Conservation (phyloP, 1,139 yeast species). For the Sugiyamaella neomexicana region DNA sequence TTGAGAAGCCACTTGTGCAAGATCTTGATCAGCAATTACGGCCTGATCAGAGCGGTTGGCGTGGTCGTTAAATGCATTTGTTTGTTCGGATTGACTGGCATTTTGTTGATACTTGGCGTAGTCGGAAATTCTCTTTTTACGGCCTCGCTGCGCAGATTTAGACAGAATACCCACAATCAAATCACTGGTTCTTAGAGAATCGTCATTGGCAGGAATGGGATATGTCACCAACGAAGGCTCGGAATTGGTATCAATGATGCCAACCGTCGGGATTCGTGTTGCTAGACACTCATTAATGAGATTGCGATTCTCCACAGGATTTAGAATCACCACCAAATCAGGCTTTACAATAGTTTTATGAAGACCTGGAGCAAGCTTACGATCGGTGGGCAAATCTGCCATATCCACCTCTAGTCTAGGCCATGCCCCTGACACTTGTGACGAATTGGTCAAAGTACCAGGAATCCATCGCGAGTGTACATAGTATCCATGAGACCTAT, state of each 20-base stretch:
- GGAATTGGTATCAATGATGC: constrained; percentile 88
- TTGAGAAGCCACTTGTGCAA: constrained; percentile 4
- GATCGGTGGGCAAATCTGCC: constrained; percentile 59
- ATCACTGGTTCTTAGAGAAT: constrained; percentile 78
- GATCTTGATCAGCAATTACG: constrained; percentile 3
- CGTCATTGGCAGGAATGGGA: constrained; percentile 96
- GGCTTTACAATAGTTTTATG: constrained; percentile 59
- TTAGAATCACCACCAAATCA: constrained; percentile 79
- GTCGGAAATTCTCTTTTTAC: constrained; percentile 51
- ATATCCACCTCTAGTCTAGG: constrained; percentile 67
- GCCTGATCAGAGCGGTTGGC: neutral
- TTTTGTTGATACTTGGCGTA: constrained; percentile 8
- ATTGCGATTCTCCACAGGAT: constrained; percentile 84
- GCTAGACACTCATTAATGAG: constrained; percentile 81
- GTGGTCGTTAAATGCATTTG: constrained; percentile 8
- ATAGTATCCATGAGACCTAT: constrained; percentile 73
- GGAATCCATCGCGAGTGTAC: constrained; percentile 91
- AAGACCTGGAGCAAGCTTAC: constrained; percentile 49
- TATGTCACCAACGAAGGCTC: constrained; percentile 89
- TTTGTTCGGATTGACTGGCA: constrained; percentile 7
- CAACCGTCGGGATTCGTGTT: constrained; percentile 87
- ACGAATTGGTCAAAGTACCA: constrained; percentile 86
- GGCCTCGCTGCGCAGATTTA: constrained; percentile 80
- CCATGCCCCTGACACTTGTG: constrained; percentile 63
- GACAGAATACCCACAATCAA: constrained; percentile 80